Percentiles rank a stretch among this genome's conserved stretches.
phyloP scores from a whole-genome alignment of 2,329 filamentous ascomycete genomes.

The Cercospora sesami region DNA sequence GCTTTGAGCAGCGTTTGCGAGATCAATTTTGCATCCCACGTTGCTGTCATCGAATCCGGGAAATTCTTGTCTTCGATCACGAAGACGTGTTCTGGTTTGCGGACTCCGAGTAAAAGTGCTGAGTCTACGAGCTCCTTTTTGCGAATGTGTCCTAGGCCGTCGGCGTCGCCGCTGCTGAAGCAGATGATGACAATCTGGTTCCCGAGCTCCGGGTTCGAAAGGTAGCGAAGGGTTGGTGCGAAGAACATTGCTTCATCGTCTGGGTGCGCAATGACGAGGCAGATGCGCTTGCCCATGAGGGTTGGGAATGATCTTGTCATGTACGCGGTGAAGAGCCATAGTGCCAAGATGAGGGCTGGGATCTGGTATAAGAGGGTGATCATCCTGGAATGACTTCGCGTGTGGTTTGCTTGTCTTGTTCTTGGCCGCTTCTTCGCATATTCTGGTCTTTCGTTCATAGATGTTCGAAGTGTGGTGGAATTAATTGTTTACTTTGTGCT shows the following conservation, averaged over 20 bases:
- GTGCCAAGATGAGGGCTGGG: slow-evolving; percentile 44
- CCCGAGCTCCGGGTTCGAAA: slow-evolving; percentile 74
- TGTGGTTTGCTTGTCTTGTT: background rate
- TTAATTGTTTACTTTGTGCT: background rate
- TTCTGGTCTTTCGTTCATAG: slow-evolving; percentile 6
- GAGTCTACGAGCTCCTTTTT: slow-evolving; percentile 82
- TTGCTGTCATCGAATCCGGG: slow-evolving; percentile 81
- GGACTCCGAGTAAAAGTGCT: slow-evolving; percentile 72
- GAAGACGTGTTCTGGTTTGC: slow-evolving; percentile 74
- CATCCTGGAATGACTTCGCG: slow-evolving; percentile 37
- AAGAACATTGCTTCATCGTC: slow-evolving; percentile 99
- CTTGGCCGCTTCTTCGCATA: slow-evolving; percentile 10
- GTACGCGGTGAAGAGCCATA: slow-evolving; percentile 52
- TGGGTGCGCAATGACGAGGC: slow-evolving; percentile 91
- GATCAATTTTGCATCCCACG: slow-evolving; percentile 73
- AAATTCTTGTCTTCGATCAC: slow-evolving; percentile 80
- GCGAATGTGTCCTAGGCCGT: slow-evolving; percentile 79
- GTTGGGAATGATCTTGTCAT: slow-evolving; percentile 58
- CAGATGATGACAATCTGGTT: slow-evolving; percentile 96
- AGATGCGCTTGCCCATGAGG: slow-evolving; percentile 79
- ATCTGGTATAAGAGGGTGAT: slow-evolving; percentile 41
- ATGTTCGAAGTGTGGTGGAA: background rate
- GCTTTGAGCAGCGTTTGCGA: slow-evolving; percentile 67
- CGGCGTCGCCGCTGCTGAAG: slow-evolving; percentile 85
- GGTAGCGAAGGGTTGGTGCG: slow-evolving; percentile 79